Conservation (phyloP, 768 basidiomycete genomes). For the Podaxis sp. region DNA sequence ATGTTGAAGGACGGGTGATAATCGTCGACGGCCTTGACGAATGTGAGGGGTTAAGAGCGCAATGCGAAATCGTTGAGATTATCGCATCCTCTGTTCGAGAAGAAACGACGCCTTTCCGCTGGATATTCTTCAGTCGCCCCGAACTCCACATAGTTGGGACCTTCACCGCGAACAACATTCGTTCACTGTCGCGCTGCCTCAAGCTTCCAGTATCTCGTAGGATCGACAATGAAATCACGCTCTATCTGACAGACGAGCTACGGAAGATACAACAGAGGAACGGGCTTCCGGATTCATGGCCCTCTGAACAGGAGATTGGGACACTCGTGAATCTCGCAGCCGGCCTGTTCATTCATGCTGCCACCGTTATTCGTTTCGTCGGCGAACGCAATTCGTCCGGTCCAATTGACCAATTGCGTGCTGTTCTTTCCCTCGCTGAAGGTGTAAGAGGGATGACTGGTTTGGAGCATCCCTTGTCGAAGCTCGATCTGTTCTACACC, state of each 20-base stretch:
- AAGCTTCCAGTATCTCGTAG: constrained; percentile 4
- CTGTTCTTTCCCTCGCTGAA: not conserved
- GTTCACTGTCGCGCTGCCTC: not conserved
- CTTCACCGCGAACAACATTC: not conserved
- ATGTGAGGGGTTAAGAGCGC: no score
- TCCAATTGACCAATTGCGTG: not conserved
- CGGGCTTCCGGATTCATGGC: constrained; percentile 4
- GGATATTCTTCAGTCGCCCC: no score
- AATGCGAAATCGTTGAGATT: no score
- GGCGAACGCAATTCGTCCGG: not conserved
- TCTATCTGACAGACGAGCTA: not conserved
- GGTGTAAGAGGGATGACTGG: not conserved
- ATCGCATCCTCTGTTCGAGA: no score
- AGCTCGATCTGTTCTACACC: not conserved
- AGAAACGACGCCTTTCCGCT: no score
- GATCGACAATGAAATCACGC: not conserved
- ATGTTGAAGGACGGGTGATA: no score
- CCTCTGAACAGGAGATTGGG: constrained; percentile 1
- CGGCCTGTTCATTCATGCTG: constrained; percentile 5
- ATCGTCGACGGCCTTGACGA: no score
- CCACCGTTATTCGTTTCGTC: constrained; percentile 10
- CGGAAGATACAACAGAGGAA: not conserved
- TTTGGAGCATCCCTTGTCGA: not conserved
- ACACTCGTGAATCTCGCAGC: not conserved
- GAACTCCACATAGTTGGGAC: no score